Conservation (phyloP, 1,284 basidiomycete species). For the Rhodotorula sp. region DNA sequence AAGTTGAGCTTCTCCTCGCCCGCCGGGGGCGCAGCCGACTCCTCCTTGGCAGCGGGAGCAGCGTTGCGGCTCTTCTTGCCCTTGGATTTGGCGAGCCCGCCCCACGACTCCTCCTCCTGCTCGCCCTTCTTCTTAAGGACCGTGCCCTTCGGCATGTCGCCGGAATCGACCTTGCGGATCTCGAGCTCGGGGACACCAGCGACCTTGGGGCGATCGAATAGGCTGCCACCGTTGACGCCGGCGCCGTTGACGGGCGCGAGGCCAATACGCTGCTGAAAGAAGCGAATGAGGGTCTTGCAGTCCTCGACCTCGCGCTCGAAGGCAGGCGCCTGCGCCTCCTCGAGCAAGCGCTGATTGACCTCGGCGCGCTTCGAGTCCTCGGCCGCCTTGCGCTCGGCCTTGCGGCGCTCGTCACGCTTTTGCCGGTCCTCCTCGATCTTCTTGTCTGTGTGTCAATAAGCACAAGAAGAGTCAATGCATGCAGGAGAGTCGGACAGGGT, state of each 20-base stretch:
- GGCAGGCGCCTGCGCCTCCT: conserved; percentile 87
- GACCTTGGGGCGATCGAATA: conserved; percentile 42
- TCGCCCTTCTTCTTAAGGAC: conserved; percentile 84
- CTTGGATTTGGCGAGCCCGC: conserved; percentile 72
- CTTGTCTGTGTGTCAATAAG: conserved; percentile 40
- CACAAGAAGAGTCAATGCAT: too few relatives aligned
- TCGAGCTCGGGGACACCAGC: conserved; percentile 71
- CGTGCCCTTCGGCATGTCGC: conserved; percentile 62
- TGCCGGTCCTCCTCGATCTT: conserved; percentile 62
- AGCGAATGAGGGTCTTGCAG: conserved; percentile 89
- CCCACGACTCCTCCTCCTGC: conserved; percentile 77
- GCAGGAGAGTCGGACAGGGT: neutral
- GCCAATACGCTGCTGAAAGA: conserved; percentile 64
- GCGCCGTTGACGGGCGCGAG: conserved; percentile 52
- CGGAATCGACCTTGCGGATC: conserved; percentile 74
- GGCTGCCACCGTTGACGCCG: conserved; percentile 53
- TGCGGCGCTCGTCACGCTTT: conserved; percentile 73
- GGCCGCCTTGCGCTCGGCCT: conserved; percentile 76
- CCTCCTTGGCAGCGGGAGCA: conserved; percentile 26
- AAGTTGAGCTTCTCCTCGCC: conserved; percentile 62
- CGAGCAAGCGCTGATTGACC: conserved; percentile 74
- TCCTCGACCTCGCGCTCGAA: conserved; percentile 95
- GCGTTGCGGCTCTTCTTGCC: conserved; percentile 58
- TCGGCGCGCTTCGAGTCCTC: conserved; percentile 82
- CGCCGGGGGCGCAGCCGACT: neutral